Percentiles rank a stretch among this genome's conserved stretches.
Evolutionary conservation across 805 yeast genomes (phyloP).

Genomic region (Clavispora santaluciae): DNA sequence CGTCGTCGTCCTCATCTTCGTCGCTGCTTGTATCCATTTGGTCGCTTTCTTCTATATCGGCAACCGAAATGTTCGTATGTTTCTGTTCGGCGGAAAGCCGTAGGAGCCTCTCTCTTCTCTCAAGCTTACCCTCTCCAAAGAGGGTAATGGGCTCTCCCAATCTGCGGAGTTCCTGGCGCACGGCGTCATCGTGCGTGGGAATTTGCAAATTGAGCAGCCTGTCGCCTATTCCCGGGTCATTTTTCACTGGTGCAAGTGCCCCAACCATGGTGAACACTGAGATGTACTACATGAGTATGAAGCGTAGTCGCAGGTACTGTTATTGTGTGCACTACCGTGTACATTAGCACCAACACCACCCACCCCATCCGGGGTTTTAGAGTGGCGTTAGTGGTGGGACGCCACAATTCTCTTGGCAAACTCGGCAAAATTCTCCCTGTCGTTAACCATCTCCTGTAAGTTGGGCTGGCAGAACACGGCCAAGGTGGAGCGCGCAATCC

Average conservation of each 20-base stretch:
- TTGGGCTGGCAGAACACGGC: slow-evolving; percentile 63
- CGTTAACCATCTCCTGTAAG: slow-evolving; percentile 44
- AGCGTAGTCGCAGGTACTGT: background rate
- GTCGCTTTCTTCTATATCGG: slow-evolving; percentile 7
- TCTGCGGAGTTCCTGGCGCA: slow-evolving; percentile 42
- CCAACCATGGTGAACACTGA: slow-evolving; percentile 6
- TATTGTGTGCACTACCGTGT: background rate
- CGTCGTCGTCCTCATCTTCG: slow-evolving; percentile 54
- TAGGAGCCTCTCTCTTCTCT: slow-evolving; percentile 56
- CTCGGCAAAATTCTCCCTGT: slow-evolving; percentile 44
- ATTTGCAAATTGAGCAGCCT: slow-evolving; percentile 15
- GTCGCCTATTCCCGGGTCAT: slow-evolving; percentile 6
- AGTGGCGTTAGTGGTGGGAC: slow-evolving; percentile 5
- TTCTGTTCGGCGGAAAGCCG: slow-evolving; percentile 35
- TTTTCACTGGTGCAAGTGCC: slow-evolving; percentile 13
- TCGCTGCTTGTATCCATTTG: slow-evolving; percentile 19
- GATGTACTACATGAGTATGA: background rate
- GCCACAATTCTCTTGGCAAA: slow-evolving; percentile 40
- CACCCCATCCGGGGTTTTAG: too few relatives aligned
- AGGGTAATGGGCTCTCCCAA: slow-evolving; percentile 54
- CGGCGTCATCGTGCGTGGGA: slow-evolving; percentile 67
- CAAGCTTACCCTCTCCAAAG: slow-evolving; percentile 57
- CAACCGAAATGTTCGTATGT: slow-evolving; percentile 5
- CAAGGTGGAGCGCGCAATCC: slow-evolving; percentile 47
- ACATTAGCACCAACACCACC: too few relatives aligned